Conservation (phyloP, 768 basidiomycete species). For the Guyanaporus albipodus region DNA sequence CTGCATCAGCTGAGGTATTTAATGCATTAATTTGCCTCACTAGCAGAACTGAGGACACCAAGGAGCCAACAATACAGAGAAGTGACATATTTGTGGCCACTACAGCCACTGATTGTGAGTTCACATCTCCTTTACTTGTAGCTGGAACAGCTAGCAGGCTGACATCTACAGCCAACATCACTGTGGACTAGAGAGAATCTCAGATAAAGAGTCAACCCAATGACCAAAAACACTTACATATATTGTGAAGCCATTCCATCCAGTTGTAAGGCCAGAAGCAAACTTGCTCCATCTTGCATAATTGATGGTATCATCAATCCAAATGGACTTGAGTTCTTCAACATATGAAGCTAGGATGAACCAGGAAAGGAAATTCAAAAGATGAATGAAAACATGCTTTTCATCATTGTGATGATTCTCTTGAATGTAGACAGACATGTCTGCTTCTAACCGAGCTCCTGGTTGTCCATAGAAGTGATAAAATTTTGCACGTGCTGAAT, state of each 20-base stretch:
- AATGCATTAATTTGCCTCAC: background rate
- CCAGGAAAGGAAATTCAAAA: background rate
- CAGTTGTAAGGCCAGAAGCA: background rate
- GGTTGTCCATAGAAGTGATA: constrained; percentile 1
- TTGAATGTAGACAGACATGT: background rate
- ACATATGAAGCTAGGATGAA: background rate
- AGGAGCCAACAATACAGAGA: background rate
- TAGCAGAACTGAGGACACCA: background rate
- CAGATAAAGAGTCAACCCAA: background rate
- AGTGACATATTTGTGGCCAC: background rate
- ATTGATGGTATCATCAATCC: background rate
- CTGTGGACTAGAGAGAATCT: background rate
- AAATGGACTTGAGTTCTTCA: background rate
- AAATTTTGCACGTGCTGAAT: background rate
- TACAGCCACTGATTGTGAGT: background rate
- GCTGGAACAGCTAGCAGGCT: background rate
- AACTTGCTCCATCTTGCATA: background rate
- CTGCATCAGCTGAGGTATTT: background rate
- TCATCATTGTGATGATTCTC: background rate
- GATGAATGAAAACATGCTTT: background rate
- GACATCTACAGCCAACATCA: constrained; percentile 1
- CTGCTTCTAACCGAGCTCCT: background rate
- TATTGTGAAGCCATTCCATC: background rate
- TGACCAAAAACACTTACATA: too few relatives aligned
- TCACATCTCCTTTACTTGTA: background rate